Conservation (phyloP, 306 rosid genomes). For the Dryas alaskensis region DNA sequence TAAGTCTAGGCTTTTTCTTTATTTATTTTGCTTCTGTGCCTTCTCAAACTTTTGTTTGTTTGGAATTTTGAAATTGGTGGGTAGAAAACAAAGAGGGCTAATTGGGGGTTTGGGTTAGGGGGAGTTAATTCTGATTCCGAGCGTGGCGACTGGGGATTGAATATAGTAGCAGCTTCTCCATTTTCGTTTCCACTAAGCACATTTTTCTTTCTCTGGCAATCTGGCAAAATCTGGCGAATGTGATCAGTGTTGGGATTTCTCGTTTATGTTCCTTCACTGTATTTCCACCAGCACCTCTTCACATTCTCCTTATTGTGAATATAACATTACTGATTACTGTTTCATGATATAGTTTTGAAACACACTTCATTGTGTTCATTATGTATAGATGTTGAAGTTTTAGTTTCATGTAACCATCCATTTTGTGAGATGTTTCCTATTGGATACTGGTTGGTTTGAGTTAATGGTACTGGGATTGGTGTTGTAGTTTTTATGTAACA, state of each 20-base stretch:
- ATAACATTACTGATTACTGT: not conserved
- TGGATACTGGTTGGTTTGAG: not conserved
- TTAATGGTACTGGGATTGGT: not conserved
- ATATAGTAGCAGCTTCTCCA: too few species aligned
- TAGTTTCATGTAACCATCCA: not conserved
- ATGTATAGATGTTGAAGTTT: conserved; percentile 1
- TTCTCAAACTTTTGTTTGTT: not conserved
- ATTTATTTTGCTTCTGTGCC: not conserved
- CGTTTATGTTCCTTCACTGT: not conserved
- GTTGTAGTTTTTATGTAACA: not conserved
- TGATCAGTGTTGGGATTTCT: not conserved
- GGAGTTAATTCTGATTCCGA: not conserved
- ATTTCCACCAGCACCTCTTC: not conserved
- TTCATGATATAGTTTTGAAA: not conserved
- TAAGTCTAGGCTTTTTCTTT: not conserved
- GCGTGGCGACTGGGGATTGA: not conserved
- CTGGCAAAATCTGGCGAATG: not conserved
- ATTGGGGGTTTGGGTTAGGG: not conserved
- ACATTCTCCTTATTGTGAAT: not conserved
- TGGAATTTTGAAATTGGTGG: too few species aligned
- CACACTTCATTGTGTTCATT: not conserved
- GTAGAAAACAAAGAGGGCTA: not conserved
- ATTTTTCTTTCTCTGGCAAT: conserved; percentile 1
- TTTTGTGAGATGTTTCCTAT: not conserved
- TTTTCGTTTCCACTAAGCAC: conserved; percentile 2